These are phyloP conservation scores for Chytriomyces confervae DNA, from an alignment of 192 early-diverging fungal genomes.

Conservation along the genomic window DNA sequence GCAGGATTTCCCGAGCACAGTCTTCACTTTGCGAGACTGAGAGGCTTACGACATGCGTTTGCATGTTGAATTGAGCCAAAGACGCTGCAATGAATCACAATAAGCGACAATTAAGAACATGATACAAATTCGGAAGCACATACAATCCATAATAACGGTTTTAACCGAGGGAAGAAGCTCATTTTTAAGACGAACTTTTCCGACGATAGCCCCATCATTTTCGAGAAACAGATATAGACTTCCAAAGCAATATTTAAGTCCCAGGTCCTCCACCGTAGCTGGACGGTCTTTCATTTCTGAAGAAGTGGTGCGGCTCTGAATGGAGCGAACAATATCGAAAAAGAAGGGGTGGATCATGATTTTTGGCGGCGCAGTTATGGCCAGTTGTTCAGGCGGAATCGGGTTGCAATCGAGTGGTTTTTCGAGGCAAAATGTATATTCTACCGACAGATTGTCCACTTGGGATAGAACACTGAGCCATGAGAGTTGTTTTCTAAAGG, in stretches of 20 bases:
- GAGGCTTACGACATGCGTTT: conserved; percentile 5
- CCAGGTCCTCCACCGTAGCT: conserved; percentile 22
- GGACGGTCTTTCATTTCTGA: background rate
- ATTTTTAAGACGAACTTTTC: conserved; percentile 3
- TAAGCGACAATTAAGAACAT: conserved; percentile 1
- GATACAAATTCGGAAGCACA: background rate
- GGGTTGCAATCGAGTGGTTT: background rate
- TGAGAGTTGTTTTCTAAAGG: conserved; percentile 15
- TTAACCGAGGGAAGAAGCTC: conserved; percentile 13
- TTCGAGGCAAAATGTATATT: conserved; percentile 4
- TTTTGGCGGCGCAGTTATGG: background rate
- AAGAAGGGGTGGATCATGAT: conserved; percentile 32
- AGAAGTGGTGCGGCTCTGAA: background rate
- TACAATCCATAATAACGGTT: conserved; percentile 24
- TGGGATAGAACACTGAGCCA: conserved; percentile 17
- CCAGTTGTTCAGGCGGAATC: background rate
- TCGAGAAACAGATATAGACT: conserved; percentile 14
- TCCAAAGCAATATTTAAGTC: conserved; percentile 27
- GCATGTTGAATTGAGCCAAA: background rate
- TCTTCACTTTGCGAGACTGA: background rate
- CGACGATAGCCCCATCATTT: background rate
- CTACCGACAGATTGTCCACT: conserved; percentile 16
- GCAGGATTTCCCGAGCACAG: conserved; percentile 24
- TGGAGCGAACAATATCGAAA: conserved; percentile 31
- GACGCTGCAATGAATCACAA: background rate